Evolutionary conservation across 2,329 filamentous ascomycete species (phyloP).

Genomic region (Bretziella fagacearum): DNA sequence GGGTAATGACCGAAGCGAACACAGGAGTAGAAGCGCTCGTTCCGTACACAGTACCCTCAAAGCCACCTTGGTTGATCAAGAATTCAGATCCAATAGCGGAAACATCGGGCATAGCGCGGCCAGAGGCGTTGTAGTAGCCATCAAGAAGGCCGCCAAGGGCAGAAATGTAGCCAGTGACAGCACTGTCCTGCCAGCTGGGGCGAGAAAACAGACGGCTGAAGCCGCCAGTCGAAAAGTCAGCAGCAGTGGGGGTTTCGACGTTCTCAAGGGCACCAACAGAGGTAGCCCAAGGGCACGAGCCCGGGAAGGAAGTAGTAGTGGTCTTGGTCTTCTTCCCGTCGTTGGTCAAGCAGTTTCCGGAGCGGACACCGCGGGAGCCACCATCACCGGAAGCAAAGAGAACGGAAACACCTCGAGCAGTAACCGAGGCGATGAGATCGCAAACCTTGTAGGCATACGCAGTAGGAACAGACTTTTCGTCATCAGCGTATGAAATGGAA

Average conservation of each 20-base stretch:
- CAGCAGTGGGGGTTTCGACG: constrained; percentile 25
- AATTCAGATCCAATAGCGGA: constrained; percentile 43
- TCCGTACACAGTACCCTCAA: constrained; percentile 21
- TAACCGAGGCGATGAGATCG: constrained; percentile 34
- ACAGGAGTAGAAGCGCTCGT: constrained; percentile 38
- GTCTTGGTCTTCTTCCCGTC: constrained; percentile 38
- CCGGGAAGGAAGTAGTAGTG: constrained; percentile 47
- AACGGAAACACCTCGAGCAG: constrained; percentile 34
- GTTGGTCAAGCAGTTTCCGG: constrained; percentile 39
- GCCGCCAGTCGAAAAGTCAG: constrained; percentile 32
- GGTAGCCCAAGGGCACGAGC: constrained; percentile 51
- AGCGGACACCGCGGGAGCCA: constrained; percentile 27
- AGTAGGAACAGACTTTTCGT: constrained; percentile 36
- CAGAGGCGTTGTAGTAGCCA: constrained; percentile 28
- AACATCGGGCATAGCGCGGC: constrained; percentile 35
- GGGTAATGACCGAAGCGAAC: constrained; percentile 35
- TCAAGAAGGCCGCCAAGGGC: constrained; percentile 26
- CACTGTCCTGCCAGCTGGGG: constrained; percentile 29
- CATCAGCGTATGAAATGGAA: constrained; percentile 40
- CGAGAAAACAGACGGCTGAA: constrained; percentile 35
- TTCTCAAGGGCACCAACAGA: constrained; percentile 41
- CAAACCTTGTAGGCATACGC: constrained; percentile 37
- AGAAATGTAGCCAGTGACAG: constrained; percentile 26
- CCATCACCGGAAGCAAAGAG: constrained; percentile 36
- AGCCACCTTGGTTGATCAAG: constrained; percentile 21